These are phyloP conservation scores for Leccinellum luteum DNA, from an alignment of 768 basidiomycete species.

Conservation along the genomic window DNA sequence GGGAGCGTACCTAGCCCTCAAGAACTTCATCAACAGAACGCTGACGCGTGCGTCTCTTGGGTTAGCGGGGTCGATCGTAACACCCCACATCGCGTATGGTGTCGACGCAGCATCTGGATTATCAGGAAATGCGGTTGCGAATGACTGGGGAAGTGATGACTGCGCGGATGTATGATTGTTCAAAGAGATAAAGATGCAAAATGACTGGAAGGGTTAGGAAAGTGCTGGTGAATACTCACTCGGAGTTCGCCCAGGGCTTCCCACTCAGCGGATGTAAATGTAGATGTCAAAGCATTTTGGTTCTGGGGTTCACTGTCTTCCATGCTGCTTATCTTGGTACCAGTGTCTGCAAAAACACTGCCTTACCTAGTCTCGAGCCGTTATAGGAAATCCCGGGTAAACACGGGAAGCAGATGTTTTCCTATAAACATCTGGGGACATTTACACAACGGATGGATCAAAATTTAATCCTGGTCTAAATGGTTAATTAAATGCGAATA, in stretches of 20 bases:
- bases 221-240: constrained; percentile 36
- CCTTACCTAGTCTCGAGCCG: no score
- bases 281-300: constrained; percentile 64
- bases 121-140: constrained; percentile 61
- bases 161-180: constrained; percentile 10
- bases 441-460: no score
- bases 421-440: no score
- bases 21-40: constrained; percentile 79
- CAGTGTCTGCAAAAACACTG: no score
- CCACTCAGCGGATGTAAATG: constrained; percentile 76
- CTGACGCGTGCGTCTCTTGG: constrained; percentile 63
- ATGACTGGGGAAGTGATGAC: constrained; percentile 47
- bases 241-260: constrained; percentile 63
- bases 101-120: constrained; percentile 48
- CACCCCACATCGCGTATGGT: constrained; percentile 67
- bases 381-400: no score
- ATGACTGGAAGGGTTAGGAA: no score
- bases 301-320: constrained; percentile 60
- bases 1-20: constrained; percentile 48
- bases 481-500: no score
- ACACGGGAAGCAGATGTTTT: no score
- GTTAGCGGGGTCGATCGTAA: constrained; percentile 57
- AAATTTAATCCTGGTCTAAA: no score
- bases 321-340: not conserved
- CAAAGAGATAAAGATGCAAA: not conserved